Evolutionary conservation across 257 asterid species (phyloP), one percentile per base, ranked within the genome.

Genomic region (Parsonsia alboflavescens): DNA sequence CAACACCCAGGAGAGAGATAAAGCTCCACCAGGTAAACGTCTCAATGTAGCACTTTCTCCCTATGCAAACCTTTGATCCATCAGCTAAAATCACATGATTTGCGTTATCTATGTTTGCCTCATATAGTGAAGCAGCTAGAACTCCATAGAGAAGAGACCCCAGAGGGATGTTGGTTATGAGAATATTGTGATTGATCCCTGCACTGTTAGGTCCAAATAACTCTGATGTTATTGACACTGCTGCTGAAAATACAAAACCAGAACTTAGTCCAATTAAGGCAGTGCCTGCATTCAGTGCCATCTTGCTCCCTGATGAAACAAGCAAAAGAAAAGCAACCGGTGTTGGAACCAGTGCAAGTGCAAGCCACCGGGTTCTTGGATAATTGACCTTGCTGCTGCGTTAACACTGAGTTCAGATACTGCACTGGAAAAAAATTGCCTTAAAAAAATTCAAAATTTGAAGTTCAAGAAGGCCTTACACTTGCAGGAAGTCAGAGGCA

Each of bases 71-170:
- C 76, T 15, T 81, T 64, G 88, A 81, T 69, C 84, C 87, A 71
- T 84, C 88, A 36, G 68, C 75, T 5, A 68, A 64, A 41, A 75
- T 78, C 45, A 69, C 42, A 39, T 71, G 74, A 65, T 75, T 75
- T 45, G 87, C 73, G 54, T 73, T 76, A 70, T 77, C 86, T 70
- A 88, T 81, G 83, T 86, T 87, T 22, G 84, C 83, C 75, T 90
- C 88, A 1, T 90, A 88, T 30, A 80, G 68, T 56, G 82, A 45
- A 58, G 91, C 90, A 58, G 96, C 96, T 49, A 87, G 85, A 82
- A 73, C 85, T 26, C 94, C 91, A 42, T 83, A 90, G 76, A 87
- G 80, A 70, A 88, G 82, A 42, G 96, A 90, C 70, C 96, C 92
- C 22, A 90, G 44, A 21, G 92, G 93, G 76, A 88, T 86, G 77